Evolutionary conservation across 306 rosid genomes (phyloP).

Genomic region (Dalbergia oliveri): DNA sequence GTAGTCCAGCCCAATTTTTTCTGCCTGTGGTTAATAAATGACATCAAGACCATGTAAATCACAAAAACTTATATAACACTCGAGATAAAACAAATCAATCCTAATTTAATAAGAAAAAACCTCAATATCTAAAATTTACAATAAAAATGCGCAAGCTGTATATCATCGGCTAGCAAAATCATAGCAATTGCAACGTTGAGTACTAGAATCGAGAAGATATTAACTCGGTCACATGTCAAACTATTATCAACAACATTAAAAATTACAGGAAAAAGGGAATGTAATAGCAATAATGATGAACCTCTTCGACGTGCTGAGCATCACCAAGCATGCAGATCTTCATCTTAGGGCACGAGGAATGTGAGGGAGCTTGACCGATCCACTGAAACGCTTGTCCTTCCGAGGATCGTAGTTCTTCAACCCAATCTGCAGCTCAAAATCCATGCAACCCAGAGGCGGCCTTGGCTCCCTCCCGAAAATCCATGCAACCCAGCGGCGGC

Average conservation of each 20-base stretch:
- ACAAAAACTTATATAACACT: too few species aligned
- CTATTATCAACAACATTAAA: background rate
- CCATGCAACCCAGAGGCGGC: too few species aligned
- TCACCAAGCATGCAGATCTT: conserved; percentile 83
- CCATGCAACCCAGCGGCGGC: too few species aligned
- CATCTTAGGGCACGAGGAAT: conserved; percentile 80
- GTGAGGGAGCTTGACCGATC: conserved; percentile 75
- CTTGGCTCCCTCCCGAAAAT: too few species aligned
- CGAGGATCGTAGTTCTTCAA: conserved; percentile 76
- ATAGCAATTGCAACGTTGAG: background rate
- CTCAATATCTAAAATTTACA: background rate
- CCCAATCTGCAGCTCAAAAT: conserved; percentile 48
- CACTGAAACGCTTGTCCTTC: conserved; percentile 81
- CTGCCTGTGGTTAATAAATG: too few species aligned
- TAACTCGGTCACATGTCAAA: background rate
- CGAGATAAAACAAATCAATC: too few species aligned
- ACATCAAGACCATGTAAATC: too few species aligned
- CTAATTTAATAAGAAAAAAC: too few species aligned
- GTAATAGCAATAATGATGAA: background rate
- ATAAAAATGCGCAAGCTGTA: background rate
- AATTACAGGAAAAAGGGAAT: background rate
- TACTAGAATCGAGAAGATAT: background rate
- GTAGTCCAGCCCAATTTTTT: too few species aligned
- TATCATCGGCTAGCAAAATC: background rate
- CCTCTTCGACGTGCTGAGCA: conserved; percentile 82